Base-by-base conservation (phyloP, 805 yeast genomes). In the Kazachstania kunashirensis region DNA sequence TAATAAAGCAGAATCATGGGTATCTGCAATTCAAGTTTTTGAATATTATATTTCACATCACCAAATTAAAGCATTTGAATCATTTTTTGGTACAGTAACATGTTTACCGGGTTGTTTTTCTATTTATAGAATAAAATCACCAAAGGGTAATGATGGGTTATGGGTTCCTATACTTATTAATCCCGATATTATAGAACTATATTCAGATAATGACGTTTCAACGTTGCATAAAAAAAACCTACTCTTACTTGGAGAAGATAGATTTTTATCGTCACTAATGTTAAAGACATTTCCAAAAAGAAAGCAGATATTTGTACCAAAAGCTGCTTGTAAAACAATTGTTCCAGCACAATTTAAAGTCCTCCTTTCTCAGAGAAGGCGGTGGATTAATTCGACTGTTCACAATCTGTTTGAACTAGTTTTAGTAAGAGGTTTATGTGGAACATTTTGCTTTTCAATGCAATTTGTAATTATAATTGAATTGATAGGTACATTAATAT, bases 91-190 rank as follows among this genome's bases (percentile, higher is more conserved):
- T 39, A 79, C 89, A 49, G 96, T 86, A 11, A 86, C 96, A 0
- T 86, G 96, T 71, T 69, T 86, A 43, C 96, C 96, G 0, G 96
- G 96, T 26, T 86, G 96, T 67, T 86, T 86, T 68, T 80, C 84
- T 42, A 81, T 86, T 78, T 86, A 88, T 56, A 73, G 96, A 50
- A 83, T 86, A 55, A 86, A 86, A 60, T 68, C 95, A 0, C 96
- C 95, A 17, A 85, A 84, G 61, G 88, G 89, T 9, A 47, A 63
- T 13, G 75, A 75, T 39, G 84, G 84, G 6, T 80, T 70, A 57
- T 86, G 96, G 96, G 95, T 88, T 23, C 96, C 96, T 6, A 81
- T 86, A 41, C 65, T 86, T 47, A 83, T 95, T 13, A 88, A 86
- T 54, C 94, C 96, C 1, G 96, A 86, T 62, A 83, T 86, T 52